A percentile compares a stretch with the other conserved stretches of the same genome.
Evolutionary conservation across 2,329 filamentous ascomycete genomes (phyloP).

Genomic region (Fusarium luffae): DNA sequence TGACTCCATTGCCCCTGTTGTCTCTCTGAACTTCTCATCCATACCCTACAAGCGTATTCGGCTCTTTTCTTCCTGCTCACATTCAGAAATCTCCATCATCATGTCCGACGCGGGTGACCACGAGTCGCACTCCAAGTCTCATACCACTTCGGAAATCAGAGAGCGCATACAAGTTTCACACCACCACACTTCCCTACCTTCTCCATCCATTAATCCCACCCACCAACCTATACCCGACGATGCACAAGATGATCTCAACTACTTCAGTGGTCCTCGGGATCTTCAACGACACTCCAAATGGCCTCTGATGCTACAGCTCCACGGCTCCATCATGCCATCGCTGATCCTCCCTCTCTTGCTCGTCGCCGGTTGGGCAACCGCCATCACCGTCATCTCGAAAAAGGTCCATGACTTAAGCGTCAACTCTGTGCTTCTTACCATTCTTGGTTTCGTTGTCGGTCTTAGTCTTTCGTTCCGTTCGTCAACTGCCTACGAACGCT

Average conservation of each 20-base stretch:
- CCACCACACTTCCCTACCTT: not conserved
- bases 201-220: not conserved
- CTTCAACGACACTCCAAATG: conserved; percentile 79
- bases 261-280: conserved; percentile 74
- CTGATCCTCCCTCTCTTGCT: conserved; percentile 76
- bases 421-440: conserved; percentile 69
- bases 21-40: not conserved
- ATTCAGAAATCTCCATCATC: not conserved
- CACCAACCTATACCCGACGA: not conserved
- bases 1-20: not conserved
- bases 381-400: conserved; percentile 68
- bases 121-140: not conserved
- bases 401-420: conserved; percentile 55
- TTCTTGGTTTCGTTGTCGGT: conserved; percentile 84
- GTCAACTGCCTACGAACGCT: conserved; percentile 81
- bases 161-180: not conserved
- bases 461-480: conserved; percentile 79
- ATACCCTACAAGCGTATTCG: no score
- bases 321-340: conserved; percentile 78
- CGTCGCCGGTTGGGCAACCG: conserved; percentile 72
- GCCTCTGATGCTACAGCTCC: conserved; percentile 78
- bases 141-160: not conserved
- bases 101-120: conserved; percentile 5
- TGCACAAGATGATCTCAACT: conserved; percentile 59
- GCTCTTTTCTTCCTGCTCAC: not conserved